Evolutionary conservation across 306 rosid genomes (phyloP), one percentile per base, ranked within the genome.

Genomic region (Prunus dulcis): DNA sequence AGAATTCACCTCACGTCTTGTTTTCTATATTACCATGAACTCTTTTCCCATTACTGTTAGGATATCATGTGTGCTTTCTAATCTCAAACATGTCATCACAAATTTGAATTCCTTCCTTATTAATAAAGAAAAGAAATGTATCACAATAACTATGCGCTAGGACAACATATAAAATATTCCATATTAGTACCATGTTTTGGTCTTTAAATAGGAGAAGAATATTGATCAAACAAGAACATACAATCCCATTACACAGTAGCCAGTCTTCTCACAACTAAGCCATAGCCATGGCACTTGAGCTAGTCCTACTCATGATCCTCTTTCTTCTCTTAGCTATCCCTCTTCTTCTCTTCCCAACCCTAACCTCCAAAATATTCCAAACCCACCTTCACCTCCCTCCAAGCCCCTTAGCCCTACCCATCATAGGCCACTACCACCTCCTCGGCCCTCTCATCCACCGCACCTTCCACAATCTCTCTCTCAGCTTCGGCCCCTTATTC

Each of bases 401-500:
- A 0, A 67, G 83, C 67, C 89, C 89, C 0, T 28, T 72, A 13
- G 77, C 87, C 10, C 79, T 72, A 63, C 58, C 74, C 62, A 51
- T 70, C 74, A 19, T 70, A 18, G 74, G 74, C 12, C 74, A 51
- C 17, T 70, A 51, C 61, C 49, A 70, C 74, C 74, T 70, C 63
- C 62, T 70, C 12, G 8, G 63, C 28, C 91, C 86, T 2, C 64
- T 83, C 12, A 28, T 85, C 50, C 87, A 85, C 78, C 62, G 61
- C 0, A 30, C 91, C 2, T 71, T 87, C 47, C 30, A 73, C 0
- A 67, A 76, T 13, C 88, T 89, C 5, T 79, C 84, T 0, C 5
- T 47, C 1, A 43, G 50, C 55, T 75, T 87, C 12, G 89, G 89
- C 0, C 88, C 88, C 20, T 58, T 89, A 14, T 3, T 89, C 13